Evolutionary conservation across 1,139 yeast species (phyloP).

Genomic region (Saccharomyces pastorianus): DNA sequence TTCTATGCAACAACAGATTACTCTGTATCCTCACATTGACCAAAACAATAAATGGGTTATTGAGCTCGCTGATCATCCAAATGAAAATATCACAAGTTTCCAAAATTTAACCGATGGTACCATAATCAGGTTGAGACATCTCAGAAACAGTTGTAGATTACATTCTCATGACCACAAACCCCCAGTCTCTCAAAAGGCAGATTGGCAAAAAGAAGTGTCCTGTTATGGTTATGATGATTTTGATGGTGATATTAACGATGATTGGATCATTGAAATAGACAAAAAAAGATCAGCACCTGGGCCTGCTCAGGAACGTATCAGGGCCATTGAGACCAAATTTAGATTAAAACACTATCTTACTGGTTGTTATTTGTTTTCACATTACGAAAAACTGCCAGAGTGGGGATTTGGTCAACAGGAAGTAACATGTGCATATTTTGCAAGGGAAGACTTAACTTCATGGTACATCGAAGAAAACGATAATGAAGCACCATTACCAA

Average conservation of each 20-base stretch:
- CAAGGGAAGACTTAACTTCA: slow-evolving; percentile 60
- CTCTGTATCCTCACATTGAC: slow-evolving; percentile 87
- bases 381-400: slow-evolving; percentile 75
- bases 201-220: slow-evolving; percentile 93
- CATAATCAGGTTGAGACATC: slow-evolving; percentile 70
- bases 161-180: slow-evolving; percentile 96
- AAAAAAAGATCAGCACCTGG: slow-evolving; percentile 48
- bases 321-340: slow-evolving; percentile 78
- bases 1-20: slow-evolving; percentile 89
- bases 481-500: slow-evolving; percentile 39
- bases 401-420: slow-evolving; percentile 98
- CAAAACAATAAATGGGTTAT: slow-evolving; percentile 76
- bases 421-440: slow-evolving; percentile 84
- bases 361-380: slow-evolving; percentile 84
- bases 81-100: slow-evolving; percentile 42
- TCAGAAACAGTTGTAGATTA: slow-evolving; percentile 63
- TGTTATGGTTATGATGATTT: slow-evolving; percentile 90
- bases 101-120: slow-evolving; percentile 67
- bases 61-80: slow-evolving; percentile 33
- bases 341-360: slow-evolving; percentile 83
- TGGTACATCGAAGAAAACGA: slow-evolving; percentile 86
- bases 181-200: slow-evolving; percentile 74
- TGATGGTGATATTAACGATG: slow-evolving; percentile 92
- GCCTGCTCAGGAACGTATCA: slow-evolving; percentile 52
- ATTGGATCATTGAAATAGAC: slow-evolving; percentile 83